Evolutionary conservation across 805 yeast species (phyloP), one percentile per base, ranked within the genome.

Genomic region (Cyberlindnera maritima): DNA sequence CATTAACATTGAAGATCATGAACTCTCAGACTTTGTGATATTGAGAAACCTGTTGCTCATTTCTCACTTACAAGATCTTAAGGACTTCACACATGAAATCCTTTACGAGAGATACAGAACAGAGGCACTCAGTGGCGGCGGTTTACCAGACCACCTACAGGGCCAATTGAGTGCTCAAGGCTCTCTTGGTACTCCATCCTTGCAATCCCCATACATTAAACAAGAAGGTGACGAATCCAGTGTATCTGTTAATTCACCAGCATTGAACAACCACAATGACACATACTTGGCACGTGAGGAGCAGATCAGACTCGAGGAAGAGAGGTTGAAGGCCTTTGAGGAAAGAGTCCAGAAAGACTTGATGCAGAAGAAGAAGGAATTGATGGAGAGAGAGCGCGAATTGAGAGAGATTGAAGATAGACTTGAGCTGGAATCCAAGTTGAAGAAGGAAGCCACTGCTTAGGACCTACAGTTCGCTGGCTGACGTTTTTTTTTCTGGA

Each of bases 101-200:
- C 71, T 90, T 53, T 90, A 90, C 66, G 97, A 90, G 66, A 83
- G 82, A 62, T 90, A 90, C 68, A 83, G 97, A 75, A 87, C 96
- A 10, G 89, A 83, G 60, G 90, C 91, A 15, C 75, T 87, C 53
- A 81, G 88, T 25, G 83, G 85, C 26, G 84, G 80, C 50, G 71
- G 57, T 5, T 40, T 58, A 28, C 62, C 62, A 26, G 62, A 56
- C 1, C 58, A 72, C 63, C 70, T 73, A 53, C 61, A 50, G 42
- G 52, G 56, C 33, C 68, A 52, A 48, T 44, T 48, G 43, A 12
- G 17, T 15, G 39, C 29, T 18, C 35, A 34, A 26, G 44, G 44
- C 2, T 7, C 31, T 3, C 8, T 33, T 17, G 49, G 47, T 10
- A 41, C 50, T 11, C 47, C 54, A 28, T 47, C 54, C 4, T 14